Evolutionary conservation across 805 yeast species (phyloP).

Genomic region (Debaryomyces castellii): DNA sequence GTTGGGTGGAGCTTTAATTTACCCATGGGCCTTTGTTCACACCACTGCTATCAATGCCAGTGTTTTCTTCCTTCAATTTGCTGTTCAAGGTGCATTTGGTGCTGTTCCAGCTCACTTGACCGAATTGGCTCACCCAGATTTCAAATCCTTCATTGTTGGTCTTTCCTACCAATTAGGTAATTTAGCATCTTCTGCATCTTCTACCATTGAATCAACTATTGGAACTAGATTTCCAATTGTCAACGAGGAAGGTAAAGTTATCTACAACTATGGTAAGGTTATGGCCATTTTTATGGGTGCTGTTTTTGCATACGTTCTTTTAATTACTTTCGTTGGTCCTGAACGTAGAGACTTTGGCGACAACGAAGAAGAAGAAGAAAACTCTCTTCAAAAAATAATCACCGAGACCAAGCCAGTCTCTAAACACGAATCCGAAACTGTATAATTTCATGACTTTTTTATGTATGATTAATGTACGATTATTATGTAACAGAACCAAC

Average conservation of each 20-base stretch:
- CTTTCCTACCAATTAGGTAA: slow-evolving; percentile 71
- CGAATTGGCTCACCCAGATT: slow-evolving; percentile 53
- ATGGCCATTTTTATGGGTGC: slow-evolving; percentile 69
- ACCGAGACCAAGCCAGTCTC: neutral
- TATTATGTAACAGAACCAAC: neutral
- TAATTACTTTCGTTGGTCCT: slow-evolving; percentile 56
- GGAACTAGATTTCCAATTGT: slow-evolving; percentile 59
- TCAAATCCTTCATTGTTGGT: slow-evolving; percentile 62
- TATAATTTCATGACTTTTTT: neutral
- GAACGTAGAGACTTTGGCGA: slow-evolving; percentile 26
- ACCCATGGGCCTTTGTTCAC: slow-evolving; percentile 55
- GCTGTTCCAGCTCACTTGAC: slow-evolving; percentile 64
- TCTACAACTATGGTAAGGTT: slow-evolving; percentile 60
- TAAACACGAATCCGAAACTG: neutral
- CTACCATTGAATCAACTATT: slow-evolving; percentile 66
- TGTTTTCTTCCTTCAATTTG: slow-evolving; percentile 61
- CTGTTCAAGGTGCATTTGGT: slow-evolving; percentile 77
- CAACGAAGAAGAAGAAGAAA: neutral
- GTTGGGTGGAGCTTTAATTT: slow-evolving; percentile 58
- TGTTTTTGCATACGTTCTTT: slow-evolving; percentile 51
- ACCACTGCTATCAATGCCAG: slow-evolving; percentile 52
- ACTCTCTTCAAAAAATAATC: neutral
- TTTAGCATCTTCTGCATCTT: slow-evolving; percentile 67
- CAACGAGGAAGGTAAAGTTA: slow-evolving; percentile 14
- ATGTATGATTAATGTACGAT: neutral